Evolutionary conservation across 495 filamentous ascomycete species (phyloP), one percentile per base, ranked within the genome.

Genomic region (Daldinia vernicosa): DNA sequence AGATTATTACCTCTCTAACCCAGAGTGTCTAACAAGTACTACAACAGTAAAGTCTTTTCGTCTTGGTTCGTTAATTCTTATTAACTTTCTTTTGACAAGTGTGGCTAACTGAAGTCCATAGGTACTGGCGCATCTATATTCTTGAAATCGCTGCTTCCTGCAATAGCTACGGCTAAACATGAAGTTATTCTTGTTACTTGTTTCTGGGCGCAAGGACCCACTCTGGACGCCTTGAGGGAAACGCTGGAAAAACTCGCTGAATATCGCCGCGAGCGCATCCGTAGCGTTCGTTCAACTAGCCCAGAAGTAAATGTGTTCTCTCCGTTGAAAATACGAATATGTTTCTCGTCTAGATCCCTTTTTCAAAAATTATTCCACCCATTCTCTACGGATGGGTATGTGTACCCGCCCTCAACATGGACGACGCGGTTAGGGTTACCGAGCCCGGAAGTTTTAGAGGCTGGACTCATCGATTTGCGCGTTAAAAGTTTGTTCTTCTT

Each of bases 121-220:
- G 56, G 37, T 19, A 60, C 56, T 27, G 88, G 89, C 4, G 80
- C 83, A 11, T 80, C 83, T 32, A 80, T 92, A 40, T 88, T 81
- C 51, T 82, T 84, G 7, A 67, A 74, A 9, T 71, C 81, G 6
- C 76, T 91, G 6, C 78, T 89, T 4, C 86, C 89, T 6, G 85
- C 85, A 37, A 85, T 92, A 30, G 71, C 80, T 0, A 70, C 78
- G 6, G 89, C 91, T 1, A 72, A 83, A 14, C 75, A 80, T 45
- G 91, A 93, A 70, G 77, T 94, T 30, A 83, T 93, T 51, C 80
- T 94, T 50, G 89, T 92, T 3, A 93, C 91, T 14, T 93, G 91
- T 75, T 94, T 92, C 77, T 94, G 91, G 91, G 88, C 89, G 1
- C 74, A 79, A 2, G 92, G 90, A 1, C 69, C 78, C 4, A 87